A percentile compares a stretch with the other conserved stretches of the same genome.
Evolutionary conservation across 75 land plant species (phyloP).

Genomic region (Pinus taeda): DNA sequence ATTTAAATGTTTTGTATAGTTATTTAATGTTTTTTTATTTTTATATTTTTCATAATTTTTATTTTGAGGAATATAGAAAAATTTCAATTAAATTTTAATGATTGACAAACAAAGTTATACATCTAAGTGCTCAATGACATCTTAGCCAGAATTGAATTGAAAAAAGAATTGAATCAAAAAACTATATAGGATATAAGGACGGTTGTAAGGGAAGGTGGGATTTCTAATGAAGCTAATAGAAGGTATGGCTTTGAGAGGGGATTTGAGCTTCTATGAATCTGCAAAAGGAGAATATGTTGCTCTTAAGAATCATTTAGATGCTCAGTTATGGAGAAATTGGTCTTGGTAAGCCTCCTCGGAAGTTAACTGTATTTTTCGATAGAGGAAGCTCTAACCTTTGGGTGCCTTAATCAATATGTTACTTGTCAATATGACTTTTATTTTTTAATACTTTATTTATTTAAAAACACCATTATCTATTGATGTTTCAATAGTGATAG

Average conservation of each 20-base stretch:
- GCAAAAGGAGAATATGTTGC: constrained; percentile 30
- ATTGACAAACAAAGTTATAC: too few relatives aligned
- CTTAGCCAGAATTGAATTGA: constrained; percentile 35
- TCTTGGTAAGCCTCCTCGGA: constrained; percentile 82
- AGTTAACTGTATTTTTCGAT: constrained; percentile 87
- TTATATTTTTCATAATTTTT: too few relatives aligned
- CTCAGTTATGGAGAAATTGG: constrained; percentile 92
- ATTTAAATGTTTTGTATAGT: too few relatives aligned
- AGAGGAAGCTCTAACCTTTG: constrained; percentile 96
- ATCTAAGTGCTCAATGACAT: constrained; percentile 7
- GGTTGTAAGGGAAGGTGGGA: constrained; percentile 8
- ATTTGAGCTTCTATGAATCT: constrained; percentile 13
- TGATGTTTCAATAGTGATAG: constrained; percentile 36
- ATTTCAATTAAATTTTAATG: too few relatives aligned
- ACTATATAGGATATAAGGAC: constrained; percentile 22
- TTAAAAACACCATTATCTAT: too few relatives aligned
- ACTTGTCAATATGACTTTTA: constrained; percentile 58
- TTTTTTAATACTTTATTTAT: too few relatives aligned
- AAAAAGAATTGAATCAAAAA: constrained; percentile 43
- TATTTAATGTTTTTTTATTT: too few relatives aligned
- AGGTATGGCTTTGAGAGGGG: constrained; percentile 9
- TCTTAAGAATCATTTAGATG: constrained; percentile 82
- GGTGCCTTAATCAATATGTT: constrained; percentile 88
- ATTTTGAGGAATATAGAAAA: too few relatives aligned
- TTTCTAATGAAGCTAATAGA: constrained; percentile 1